These are phyloP conservation scores for Chlamydomonas schloesseri DNA, from an alignment of 139 green algal genomes.

Conservation along the genomic window DNA sequence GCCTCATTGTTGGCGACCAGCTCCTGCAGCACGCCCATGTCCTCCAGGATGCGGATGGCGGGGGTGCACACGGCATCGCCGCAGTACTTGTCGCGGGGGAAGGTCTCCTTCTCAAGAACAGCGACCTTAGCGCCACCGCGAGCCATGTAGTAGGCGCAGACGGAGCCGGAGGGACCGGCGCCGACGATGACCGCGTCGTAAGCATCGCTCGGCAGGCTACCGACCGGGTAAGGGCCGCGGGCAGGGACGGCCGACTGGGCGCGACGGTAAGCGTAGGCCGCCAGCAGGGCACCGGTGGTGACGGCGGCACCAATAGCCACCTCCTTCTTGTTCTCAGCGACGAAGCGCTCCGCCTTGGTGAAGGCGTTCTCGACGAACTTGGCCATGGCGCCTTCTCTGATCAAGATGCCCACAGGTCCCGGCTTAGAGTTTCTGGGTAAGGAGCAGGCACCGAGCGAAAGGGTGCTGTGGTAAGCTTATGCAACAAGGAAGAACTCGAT, in stretches of 20 bases:
- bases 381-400: neutral
- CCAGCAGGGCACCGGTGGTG: constrained; percentile 23
- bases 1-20: constrained; percentile 87
- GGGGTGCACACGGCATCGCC: constrained; percentile 90
- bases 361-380: constrained; percentile 3
- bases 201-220: constrained; percentile 75
- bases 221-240: constrained; percentile 63
- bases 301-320: constrained; percentile 51
- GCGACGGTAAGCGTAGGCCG: constrained; percentile 52
- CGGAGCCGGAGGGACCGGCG: constrained; percentile 83
- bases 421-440: no score
- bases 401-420: no score
- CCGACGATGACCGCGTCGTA: constrained; percentile 92
- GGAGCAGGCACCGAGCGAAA: no score
- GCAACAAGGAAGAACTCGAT: no score
- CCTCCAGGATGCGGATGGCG: constrained; percentile 80
- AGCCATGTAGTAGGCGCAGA: constrained; percentile 80
- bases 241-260: constrained; percentile 57
- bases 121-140: constrained; percentile 81
- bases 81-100: constrained; percentile 87
- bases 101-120: constrained; percentile 90
- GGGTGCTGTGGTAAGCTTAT: no score
- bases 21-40: constrained; percentile 84
- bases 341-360: constrained; percentile 40
- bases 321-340: constrained; percentile 58